Evolutionary conservation across 2,329 filamentous ascomycete species (phyloP), one percentile per base, ranked within the genome.

Genomic region (Colletotrichum filicis): DNA sequence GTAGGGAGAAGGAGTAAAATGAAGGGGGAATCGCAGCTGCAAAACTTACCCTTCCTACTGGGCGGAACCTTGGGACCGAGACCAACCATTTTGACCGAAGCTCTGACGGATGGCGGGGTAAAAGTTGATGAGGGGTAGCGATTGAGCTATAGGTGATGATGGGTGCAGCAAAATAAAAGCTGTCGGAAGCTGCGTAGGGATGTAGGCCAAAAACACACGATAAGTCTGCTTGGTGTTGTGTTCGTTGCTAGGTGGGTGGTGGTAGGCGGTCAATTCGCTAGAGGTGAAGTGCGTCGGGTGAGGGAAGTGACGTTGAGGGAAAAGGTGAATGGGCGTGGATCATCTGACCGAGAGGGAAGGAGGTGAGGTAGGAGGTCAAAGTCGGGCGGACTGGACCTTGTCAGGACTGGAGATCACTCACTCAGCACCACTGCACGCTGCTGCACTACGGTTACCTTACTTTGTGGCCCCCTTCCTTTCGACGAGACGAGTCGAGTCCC

Each of bases 21-120:
- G 60, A 60, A 42, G 37, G 37, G 14, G 73, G 60, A 69, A 74
- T 71, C 67, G 71, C 74, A 61, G 55, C 30, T n/a, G 28, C 24
- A 24, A n/a, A 75, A 89, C 91, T 82, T 89, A 93, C 93, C 93
- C 89, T 93, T 94, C 77, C 86, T 84, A 78, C 84, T 85, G 77
- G 85, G 85, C 76, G 85, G 85, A 80, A 83, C 85, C 80, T 85
- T 84, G 78, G 86, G 85, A 81, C 86, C 86, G 75, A 87, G 81
- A 76, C 85, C 85, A 78, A 87, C 86, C 86, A 88, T 88, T 79
- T 82, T 86, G 81, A 75, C 75, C 63, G 78, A 69, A 74, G 52
- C 68, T 66, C 12, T 60, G 30, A 67, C 30, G 73, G 76, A 77
- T 80, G 76, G 77, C 76, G 80, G 79, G 82, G 80, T 80, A 68